phyloP scores from a whole-genome alignment of 352 stramenopile genomes.

The Phytophthora pseudosyringae region DNA sequence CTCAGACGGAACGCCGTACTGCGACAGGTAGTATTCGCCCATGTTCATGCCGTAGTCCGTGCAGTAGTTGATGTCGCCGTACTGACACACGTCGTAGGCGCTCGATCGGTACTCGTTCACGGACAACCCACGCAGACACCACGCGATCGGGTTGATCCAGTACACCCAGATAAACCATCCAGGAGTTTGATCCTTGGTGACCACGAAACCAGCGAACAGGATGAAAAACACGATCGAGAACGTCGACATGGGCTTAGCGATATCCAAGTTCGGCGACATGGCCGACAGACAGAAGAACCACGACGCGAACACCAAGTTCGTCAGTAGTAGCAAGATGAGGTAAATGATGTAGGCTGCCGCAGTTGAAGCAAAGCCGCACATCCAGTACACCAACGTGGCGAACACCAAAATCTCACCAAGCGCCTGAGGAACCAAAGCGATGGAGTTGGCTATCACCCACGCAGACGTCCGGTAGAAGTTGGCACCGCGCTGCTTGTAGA shows the following conservation, averaged over 20 bases:
- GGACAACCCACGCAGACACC: conserved; percentile 9
- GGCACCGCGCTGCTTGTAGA: conserved; percentile 82
- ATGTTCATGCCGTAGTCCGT: conserved; percentile 8
- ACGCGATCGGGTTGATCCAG: conserved; percentile 10
- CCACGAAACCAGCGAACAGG: conserved; percentile 62
- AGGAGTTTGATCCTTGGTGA: conserved; percentile 56
- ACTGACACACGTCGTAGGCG: conserved; percentile 6
- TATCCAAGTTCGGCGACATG: conserved; percentile 39
- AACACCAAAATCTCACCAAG: conserved; percentile 69
- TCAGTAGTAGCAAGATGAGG: conserved; percentile 35
- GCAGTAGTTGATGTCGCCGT: conserved; percentile 15
- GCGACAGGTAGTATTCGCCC: conserved; percentile 11
- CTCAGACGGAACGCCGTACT: conserved; percentile 3
- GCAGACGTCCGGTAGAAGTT: conserved; percentile 82
- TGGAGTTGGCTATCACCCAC: conserved; percentile 59
- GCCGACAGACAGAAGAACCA: conserved; percentile 51
- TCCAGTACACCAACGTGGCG: conserved; percentile 82
- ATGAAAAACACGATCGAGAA: conserved; percentile 45
- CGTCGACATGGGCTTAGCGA: conserved; percentile 51
- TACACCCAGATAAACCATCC: conserved; percentile 28
- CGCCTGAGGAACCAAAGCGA: conserved; percentile 41
- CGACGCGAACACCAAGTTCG: conserved; percentile 39
- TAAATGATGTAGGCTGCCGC: conserved; percentile 43
- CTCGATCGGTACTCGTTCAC: conserved; percentile 10
- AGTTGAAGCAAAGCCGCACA: conserved; percentile 54